Evolutionary conservation across 2,329 filamentous ascomycete genomes (phyloP), one percentile per base, ranked within the genome.

Genomic region (Pseudogymnoascus sp.): DNA sequence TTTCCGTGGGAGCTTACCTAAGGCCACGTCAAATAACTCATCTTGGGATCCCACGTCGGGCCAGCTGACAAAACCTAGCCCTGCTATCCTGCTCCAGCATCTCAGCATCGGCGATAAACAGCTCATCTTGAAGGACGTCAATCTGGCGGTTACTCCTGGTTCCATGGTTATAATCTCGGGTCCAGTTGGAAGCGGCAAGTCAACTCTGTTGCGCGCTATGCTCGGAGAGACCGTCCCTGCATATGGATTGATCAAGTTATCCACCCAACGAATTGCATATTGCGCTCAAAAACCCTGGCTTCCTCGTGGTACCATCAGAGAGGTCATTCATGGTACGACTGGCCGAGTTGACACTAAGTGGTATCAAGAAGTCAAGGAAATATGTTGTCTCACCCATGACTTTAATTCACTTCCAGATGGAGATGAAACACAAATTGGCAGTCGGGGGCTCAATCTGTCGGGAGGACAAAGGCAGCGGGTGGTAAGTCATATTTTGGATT

Each of bases 401-500:
- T 59, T 74, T 1, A 38, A 65, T 0, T 12, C 55, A 2, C 61
- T 79, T 15, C 68, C 74, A 0, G 65, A 71, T 9, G 73, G 74
- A 5, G 75, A 78, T 39, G 62, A 71, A 4, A 77, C 75, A 0
- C 63, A 72, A 12, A 72, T 79, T 61, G 77, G 78, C 2, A 75
- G 72, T n/a, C 71, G 73, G 5, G 78, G 78, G 1, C 69, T 78
- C 2, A 74, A 73, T 2, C 65, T 80, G 1, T 79, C 77, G 39
- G 78, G 78, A 36, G 78, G 78, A 0, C 78, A 80, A 61, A 76
- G 72, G 41, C 75, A 77, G 29, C 70, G 77, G 21, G 21, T 21
- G 21, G 21, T 21, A 21, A 21, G 21, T 21, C 21, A 21, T 21
- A 21, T 21, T 21, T 21, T 21, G 21, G 21, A 21, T 21, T 21